These are phyloP conservation scores for Gardenia jasminoides DNA, from an alignment of 257 asterid species.

Conservation along the genomic window DNA sequence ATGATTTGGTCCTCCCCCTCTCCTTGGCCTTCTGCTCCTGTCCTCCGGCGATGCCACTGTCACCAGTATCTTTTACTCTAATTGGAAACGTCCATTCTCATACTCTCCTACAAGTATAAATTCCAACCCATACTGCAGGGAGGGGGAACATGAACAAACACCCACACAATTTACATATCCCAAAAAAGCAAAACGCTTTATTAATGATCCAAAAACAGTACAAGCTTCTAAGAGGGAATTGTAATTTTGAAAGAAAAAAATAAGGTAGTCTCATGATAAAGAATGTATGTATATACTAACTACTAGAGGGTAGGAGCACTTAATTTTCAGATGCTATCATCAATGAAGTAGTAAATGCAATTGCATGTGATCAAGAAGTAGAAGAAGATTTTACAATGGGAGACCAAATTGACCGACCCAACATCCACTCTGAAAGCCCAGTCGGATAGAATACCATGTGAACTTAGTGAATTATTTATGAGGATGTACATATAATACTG, in stretches of 20 bases:
- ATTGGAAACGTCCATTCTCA: slow-evolving; percentile 10
- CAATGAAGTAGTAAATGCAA: background rate
- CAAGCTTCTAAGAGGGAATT: too few species aligned
- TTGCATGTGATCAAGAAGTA: background rate
- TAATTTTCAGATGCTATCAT: too few species aligned
- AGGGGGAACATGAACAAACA: background rate
- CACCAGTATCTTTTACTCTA: background rate
- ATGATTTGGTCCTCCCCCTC: background rate
- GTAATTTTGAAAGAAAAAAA: background rate
- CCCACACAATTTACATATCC: background rate
- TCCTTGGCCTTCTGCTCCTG: background rate
- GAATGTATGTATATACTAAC: background rate
- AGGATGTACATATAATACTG: background rate
- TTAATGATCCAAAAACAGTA: too few species aligned
- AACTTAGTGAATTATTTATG: slow-evolving; percentile 14
- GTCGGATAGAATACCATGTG: slow-evolving; percentile 20
- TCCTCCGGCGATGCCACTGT: background rate
- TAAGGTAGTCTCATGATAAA: background rate
- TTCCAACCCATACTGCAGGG: background rate
- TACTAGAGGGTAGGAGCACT: background rate
- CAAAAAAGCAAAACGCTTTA: too few species aligned
- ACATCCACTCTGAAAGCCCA: slow-evolving; percentile 7
- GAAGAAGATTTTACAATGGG: background rate
- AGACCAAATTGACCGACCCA: slow-evolving; percentile 14
- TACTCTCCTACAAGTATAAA: background rate